Evolutionary conservation across 2,329 filamentous ascomycete genomes (phyloP), one percentile per base, ranked within the genome.

Genomic region (Plenodomus tracheiphilus): DNA sequence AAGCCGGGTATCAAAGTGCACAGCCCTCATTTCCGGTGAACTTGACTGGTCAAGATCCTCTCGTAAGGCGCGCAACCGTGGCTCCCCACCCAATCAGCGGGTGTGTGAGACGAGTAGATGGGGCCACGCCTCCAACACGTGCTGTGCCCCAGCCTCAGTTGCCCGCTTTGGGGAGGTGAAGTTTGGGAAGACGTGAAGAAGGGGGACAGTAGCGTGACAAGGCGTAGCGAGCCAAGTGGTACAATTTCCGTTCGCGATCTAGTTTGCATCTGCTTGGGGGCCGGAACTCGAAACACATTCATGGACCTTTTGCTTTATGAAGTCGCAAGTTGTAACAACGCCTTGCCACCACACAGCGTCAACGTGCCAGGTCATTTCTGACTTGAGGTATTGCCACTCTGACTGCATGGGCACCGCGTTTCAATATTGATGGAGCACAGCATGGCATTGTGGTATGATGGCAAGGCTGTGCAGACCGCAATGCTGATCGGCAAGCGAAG

Each of bases 151-250:
- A 57, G 54, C 56, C 49, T 57, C 54, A 52, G 47, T 40, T 16
- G 16, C 32, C 37, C 32, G 49, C 40, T 38, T 49, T 45, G 11
- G 30, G 37, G 43, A 44, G 19, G 37, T 15, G 22, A 20, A 22
- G 34, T 32, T 18, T 32, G 35, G 18, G 28, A 15, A 10, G 22
- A 25, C 10, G 22, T 10, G 22, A 32, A 35, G 37, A 43, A 30
- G 10, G 25, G 37, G 16, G 42, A 22, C 22, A 39, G 34, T 59
- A 49, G 51, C 42, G 47, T 39, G 34, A 52, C 64, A 63, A 54
- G 64, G 57, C 32, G 22, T 48, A 54, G 63, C 64, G 65, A 66
- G 55, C 47, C 51, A 48, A 58, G 53, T 38, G 28, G 44, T 42
- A 37, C 40, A 53, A 56, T 57, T 49, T 55, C 56, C 54, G n/a